Conservation (phyloP, 306 rosid genomes). For the Hippophae gyantsensis region DNA sequence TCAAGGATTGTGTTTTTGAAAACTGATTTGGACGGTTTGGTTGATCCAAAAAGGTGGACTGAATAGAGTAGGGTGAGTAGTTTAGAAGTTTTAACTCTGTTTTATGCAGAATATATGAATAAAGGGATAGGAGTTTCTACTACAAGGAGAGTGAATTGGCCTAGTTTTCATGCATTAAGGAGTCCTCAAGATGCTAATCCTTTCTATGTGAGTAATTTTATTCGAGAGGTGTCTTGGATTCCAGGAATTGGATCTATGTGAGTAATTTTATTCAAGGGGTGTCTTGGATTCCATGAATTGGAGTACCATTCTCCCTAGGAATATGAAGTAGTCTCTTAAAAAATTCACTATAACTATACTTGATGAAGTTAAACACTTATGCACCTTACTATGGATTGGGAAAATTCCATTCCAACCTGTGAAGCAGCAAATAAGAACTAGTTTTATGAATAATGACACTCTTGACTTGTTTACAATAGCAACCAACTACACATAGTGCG, state of each 20-base stretch:
- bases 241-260: slow-evolving; percentile 37
- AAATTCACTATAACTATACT: too few relatives aligned
- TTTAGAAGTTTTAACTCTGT: slow-evolving; percentile 44
- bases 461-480: too few relatives aligned
- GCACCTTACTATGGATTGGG: too few relatives aligned
- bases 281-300: slow-evolving; percentile 47
- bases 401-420: too few relatives aligned
- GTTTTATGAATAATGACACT: too few relatives aligned
- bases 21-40: slow-evolving; percentile 42
- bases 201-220: slow-evolving; percentile 30
- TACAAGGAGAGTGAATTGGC: slow-evolving; percentile 47
- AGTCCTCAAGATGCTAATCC: slow-evolving; percentile 26
- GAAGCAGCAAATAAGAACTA: too few relatives aligned
- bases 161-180: slow-evolving; percentile 50
- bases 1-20: slow-evolving; percentile 49
- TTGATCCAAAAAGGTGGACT: slow-evolving; percentile 52
- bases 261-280: slow-evolving; percentile 37
- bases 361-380: too few relatives aligned
- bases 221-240: slow-evolving; percentile 51
- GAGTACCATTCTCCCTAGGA: slow-evolving; percentile 31
- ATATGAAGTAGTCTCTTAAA: too few relatives aligned
- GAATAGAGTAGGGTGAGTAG: slow-evolving; percentile 48
- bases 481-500: too few relatives aligned
- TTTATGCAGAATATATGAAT: slow-evolving; percentile 60
- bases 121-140: slow-evolving; percentile 41